Evolutionary conservation across 2,329 filamentous ascomycete genomes (phyloP).

Genomic region (Venturia asperata): DNA sequence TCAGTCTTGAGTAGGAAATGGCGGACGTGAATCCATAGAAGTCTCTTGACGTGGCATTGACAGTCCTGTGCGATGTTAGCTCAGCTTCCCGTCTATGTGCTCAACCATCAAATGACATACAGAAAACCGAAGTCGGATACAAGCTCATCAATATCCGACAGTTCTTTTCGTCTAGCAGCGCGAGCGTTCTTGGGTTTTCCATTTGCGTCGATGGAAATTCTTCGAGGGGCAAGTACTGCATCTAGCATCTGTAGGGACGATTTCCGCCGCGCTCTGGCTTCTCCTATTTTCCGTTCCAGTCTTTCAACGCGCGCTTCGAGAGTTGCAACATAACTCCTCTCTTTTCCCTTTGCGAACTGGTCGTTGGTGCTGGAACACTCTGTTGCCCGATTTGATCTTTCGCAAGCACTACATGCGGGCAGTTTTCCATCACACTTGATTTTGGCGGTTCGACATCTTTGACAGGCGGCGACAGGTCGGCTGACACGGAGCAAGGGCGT

Average conservation of each 20-base stretch:
- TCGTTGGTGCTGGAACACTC: conserved; percentile 94
- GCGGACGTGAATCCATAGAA: conserved; percentile 82
- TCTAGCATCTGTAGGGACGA: conserved; percentile 63
- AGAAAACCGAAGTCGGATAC: conserved; percentile 91
- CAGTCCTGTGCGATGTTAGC: conserved; percentile 52
- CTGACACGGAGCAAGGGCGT: conserved; percentile 64
- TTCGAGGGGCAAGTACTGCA: conserved; percentile 36
- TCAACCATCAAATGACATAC: conserved; percentile 42
- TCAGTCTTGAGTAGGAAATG: conserved; percentile 86
- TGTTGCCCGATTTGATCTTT: conserved; percentile 75
- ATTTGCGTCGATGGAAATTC: conserved; percentile 29
- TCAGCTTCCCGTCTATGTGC: neutral
- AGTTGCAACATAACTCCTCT: conserved; percentile 92
- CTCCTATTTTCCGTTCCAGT: conserved; percentile 66
- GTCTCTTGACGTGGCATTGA: conserved; percentile 90
- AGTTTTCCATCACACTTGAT: conserved; percentile 98
- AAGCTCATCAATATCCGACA: conserved; percentile 80
- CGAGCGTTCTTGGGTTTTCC: conserved; percentile 31
- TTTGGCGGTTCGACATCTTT: conserved; percentile 80
- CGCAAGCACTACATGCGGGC: conserved; percentile 89
- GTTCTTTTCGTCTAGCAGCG: conserved; percentile 54
- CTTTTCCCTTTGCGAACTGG: conserved; percentile 91
- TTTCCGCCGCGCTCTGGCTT: conserved; percentile 59
- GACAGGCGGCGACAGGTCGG: conserved; percentile 71
- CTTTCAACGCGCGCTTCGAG: conserved; percentile 88